Base-by-base conservation (phyloP, 495 filamentous ascomycete species). In the Daldinia loculata region DNA sequence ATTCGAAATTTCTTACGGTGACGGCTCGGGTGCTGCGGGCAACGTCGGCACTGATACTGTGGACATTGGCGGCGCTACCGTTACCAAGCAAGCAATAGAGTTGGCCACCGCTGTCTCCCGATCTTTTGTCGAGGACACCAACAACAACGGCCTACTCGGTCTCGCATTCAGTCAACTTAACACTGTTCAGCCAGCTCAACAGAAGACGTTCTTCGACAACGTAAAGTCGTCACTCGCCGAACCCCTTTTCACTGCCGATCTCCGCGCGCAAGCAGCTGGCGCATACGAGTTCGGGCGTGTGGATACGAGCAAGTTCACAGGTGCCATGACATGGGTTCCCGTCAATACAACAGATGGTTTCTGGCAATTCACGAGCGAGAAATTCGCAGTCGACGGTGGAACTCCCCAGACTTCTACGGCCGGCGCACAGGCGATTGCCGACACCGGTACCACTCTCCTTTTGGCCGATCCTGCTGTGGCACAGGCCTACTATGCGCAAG, bases 151-250 rank as follows among this genome's bases (percentile, higher is more conserved):
- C n/a, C 84, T 97, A 3, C 81, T 95, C 26, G 93, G 93, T 29
- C 85, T 95, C 24, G 91, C 88, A 15, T 97, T 94, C 78, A 89
- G 86, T 69, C 83, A 80, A 19, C 84, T 95, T 79, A 97, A 94
- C 81, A 90, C 87, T 32, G 87, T 95, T 43, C 77, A 85, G 56
- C 90, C 91, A 0, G 76, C 83, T 14, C 82, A 81, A 68, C 90
- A 93, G 75, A 88, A 88, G 74, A 95, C 92, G 29, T 95, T 94
- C 79, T 95, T 95, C 77, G 92, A 93, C 64, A 94, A 93, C 74
- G 81, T 92, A 52, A 85, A 88, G 69, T 63, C 81, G 24, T 77
- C 77, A 9, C 87, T 97, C 24, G 84, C 88, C 39, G 79, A 87
- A 71, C 91, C 92, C 5, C 78, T 95, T 24, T 91, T 95, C 78